phyloP scores from a whole-genome alignment of 31 red algal genomes.

The Asparagopsis taxiformis region DNA sequence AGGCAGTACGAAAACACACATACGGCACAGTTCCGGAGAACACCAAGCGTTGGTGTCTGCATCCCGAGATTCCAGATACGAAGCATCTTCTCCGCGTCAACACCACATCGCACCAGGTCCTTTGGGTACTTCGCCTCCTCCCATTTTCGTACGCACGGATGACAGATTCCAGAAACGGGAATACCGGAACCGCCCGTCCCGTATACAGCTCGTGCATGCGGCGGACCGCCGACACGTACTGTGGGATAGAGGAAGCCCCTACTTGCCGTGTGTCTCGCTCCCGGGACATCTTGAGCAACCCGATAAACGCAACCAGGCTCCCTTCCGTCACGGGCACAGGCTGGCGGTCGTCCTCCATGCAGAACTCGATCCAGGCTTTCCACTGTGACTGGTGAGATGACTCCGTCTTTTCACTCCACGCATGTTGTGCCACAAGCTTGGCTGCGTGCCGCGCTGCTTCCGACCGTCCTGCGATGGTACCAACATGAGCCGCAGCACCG shows the following conservation, averaged over 20 bases:
- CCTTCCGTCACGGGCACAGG: conserved; percentile 20
- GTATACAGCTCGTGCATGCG: conserved; percentile 20
- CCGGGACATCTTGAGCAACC: background rate
- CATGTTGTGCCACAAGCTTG: background rate
- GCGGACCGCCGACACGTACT: conserved; percentile 17
- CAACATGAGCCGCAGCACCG: background rate
- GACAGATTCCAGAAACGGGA: conserved; percentile 3
- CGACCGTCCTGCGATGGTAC: background rate
- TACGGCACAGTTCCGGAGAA: conserved; percentile 2
- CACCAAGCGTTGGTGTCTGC: background rate
- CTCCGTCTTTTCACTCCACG: conserved; percentile 10
- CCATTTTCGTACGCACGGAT: background rate
- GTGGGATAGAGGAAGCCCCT: conserved; percentile 1
- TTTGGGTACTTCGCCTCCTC: conserved; percentile 3
- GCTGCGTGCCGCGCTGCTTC: background rate
- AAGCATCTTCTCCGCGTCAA: background rate
- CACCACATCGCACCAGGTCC: background rate
- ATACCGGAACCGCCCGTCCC: background rate
- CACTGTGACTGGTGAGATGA: conserved; percentile 4
- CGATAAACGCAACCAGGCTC: conserved; percentile 17
- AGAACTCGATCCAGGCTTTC: conserved; percentile 15
- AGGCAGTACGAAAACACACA: conserved; percentile 2
- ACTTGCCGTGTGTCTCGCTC: background rate
- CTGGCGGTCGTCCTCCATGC: background rate
- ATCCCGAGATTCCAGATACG: conserved; percentile 20